These are phyloP conservation scores for Bolboschoenus planiculmis DNA, from an alignment of 176 grass and related monocot species.

Conservation along the genomic window DNA sequence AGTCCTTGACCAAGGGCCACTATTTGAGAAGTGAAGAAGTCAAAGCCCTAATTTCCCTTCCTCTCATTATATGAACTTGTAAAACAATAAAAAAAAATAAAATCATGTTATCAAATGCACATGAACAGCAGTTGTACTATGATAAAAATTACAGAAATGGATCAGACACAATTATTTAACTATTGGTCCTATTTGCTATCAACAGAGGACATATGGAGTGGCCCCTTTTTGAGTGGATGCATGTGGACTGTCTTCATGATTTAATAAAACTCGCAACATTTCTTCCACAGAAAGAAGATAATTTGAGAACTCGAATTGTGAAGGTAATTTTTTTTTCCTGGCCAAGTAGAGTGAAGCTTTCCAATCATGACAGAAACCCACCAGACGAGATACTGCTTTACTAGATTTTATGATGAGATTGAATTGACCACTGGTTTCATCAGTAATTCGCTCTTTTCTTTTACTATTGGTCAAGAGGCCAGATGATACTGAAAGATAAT, in stretches of 20 bases:
- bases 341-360: not conserved
- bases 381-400: not conserved
- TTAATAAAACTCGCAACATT: slow-evolving; percentile 82
- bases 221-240: slow-evolving; percentile 97
- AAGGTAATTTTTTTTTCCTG: slow-evolving; percentile 43
- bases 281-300: slow-evolving; percentile 83
- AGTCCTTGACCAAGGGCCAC: not conserved
- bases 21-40: not conserved
- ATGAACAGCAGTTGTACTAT: not conserved
- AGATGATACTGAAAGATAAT: not conserved
- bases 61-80: not conserved
- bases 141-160: not conserved
- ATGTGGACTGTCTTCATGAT: slow-evolving; percentile 80
- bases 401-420: not conserved
- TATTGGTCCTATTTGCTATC: slow-evolving; percentile 3
- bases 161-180: not conserved
- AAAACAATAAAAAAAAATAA: not conserved
- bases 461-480: not conserved
- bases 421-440: not conserved
- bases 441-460: not conserved
- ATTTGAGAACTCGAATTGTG: slow-evolving; percentile 62
- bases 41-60: not conserved
- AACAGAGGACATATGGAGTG: slow-evolving; percentile 71
- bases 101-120: not conserved
- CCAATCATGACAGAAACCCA: not conserved